Evolutionary conservation across 352 stramenopile species (phyloP), one percentile per base, ranked within the genome.

Genomic region (Phytophthora pluvialis): DNA sequence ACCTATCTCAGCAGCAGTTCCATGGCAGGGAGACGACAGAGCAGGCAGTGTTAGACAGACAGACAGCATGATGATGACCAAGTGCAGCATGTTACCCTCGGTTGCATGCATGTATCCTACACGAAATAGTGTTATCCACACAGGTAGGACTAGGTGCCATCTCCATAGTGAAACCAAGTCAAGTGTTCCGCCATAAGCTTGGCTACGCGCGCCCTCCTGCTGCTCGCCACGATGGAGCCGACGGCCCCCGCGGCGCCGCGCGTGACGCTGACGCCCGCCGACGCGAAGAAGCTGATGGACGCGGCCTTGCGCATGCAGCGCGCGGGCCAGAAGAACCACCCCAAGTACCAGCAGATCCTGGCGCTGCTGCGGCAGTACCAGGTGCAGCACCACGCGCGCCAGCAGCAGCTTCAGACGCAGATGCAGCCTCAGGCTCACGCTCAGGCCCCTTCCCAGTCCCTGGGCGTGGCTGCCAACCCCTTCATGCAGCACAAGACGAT

Each of bases 321-420:
- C 40, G 74, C 81, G 46, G 85, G 89, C 31, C 83, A 94, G 53
- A 95, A 88, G 52, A 55, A 70, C 51, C 84, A 94, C 66, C 86
- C 85, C 16, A 93, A 93, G 72, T 96, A 96, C 72, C 69, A 86
- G 58, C 88, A 95, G 72, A 94, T 96, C 64, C 79, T 95, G 28
- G 47, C 60, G 51, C 60, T 96, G 5, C 70, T 96, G 56, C 83
- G 83, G 25, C 80, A 93, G 64, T 93, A 93, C 43, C 88, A 96
- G 47, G 73, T 74, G n/a, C 67, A 80, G 46, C 77, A 73, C 0
- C 75, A 76, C 44, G 63, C 62, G 35, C 61, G 25, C 31, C 70
- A 71, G 10, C 31, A 53, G 43, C 59, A 67, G 42, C 36, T 31
- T 29, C 74, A 78, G 47, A 64, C 60, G 0, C 77, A 82, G 42